Evolutionary conservation across 495 filamentous ascomycete genomes (phyloP).

Genomic region (Lepraria neglecta): DNA sequence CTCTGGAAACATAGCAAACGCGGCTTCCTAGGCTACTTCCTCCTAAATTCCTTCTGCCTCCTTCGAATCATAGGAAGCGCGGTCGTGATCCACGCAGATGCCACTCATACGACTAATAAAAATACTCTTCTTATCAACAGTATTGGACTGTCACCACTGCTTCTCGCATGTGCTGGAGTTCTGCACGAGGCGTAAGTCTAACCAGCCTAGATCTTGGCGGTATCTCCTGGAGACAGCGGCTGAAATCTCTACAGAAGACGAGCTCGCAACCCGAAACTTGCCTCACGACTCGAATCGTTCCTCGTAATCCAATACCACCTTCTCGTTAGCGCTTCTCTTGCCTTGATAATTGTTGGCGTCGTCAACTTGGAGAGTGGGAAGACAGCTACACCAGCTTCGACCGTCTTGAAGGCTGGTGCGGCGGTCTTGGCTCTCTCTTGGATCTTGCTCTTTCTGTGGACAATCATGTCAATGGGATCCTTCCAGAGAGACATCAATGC

Average conservation of each 20-base stretch:
- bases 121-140: slow-evolving; percentile 32
- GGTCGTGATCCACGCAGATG: slow-evolving; percentile 29
- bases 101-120: slow-evolving; percentile 26
- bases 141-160: slow-evolving; percentile 41
- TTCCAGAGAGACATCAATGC: slow-evolving; percentile 3
- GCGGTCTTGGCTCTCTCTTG: slow-evolving; percentile 34
- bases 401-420: slow-evolving; percentile 33
- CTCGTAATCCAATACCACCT: slow-evolving; percentile 25
- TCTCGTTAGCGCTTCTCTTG: slow-evolving; percentile 30
- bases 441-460: slow-evolving; percentile 29
- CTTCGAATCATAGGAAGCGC: slow-evolving; percentile 36
- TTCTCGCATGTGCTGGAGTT: slow-evolving; percentile 36
- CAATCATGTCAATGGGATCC: slow-evolving; percentile 26
- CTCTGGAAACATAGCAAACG: slow-evolving; percentile 33
- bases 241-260: slow-evolving; percentile 3
- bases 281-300: slow-evolving; percentile 24
- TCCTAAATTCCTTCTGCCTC: slow-evolving; percentile 36
- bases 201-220: not conserved
- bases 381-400: slow-evolving; percentile 23
- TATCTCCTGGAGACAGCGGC: not conserved
- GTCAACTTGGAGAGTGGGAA: slow-evolving; percentile 27
- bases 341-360: slow-evolving; percentile 30
- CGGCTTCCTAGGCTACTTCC: slow-evolving; percentile 38
- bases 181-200: slow-evolving; percentile 40
- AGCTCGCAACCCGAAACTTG: slow-evolving; percentile 23